phyloP scores from a whole-genome alignment of 2,329 filamentous ascomycete genomes.

The Aspergillus alliaceus region DNA sequence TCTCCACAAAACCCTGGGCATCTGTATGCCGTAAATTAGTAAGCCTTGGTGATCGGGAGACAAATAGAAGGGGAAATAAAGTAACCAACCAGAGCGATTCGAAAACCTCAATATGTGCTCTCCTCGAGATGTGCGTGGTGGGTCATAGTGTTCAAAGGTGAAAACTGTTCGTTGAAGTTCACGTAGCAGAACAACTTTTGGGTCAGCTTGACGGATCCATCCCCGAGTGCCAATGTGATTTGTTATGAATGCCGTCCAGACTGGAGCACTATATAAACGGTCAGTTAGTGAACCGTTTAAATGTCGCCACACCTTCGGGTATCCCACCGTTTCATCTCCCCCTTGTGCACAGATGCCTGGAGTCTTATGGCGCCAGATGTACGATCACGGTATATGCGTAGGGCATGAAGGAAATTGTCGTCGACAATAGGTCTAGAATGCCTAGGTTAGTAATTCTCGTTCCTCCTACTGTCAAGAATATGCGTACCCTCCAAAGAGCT shows the following conservation, averaged over 20 bases:
- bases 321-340: conserved; percentile 50
- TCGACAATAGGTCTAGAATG: conserved; percentile 52
- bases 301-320: neutral
- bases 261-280: conserved; percentile 46
- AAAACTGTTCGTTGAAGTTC: conserved; percentile 56
- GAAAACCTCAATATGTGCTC: conserved; percentile 44
- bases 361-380: conserved; percentile 55
- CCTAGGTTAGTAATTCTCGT: neutral
- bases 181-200: conserved; percentile 49
- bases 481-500: conserved; percentile 52
- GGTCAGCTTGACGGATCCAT: conserved; percentile 49
- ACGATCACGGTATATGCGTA: conserved; percentile 56
- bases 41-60: neutral
- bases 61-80: too few species aligned
- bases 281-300: neutral
- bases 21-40: conserved; percentile 26
- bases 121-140: conserved; percentile 35
- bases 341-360: conserved; percentile 56
- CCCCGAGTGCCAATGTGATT: conserved; percentile 45
- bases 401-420: conserved; percentile 52
- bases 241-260: conserved; percentile 62
- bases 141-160: conserved; percentile 49
- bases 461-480: neutral
- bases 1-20: conserved; percentile 38
- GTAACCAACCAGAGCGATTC: conserved; percentile 28